phyloP scores from a whole-genome alignment of 1,284 basidiomycete species.

The Somion occarium region DNA sequence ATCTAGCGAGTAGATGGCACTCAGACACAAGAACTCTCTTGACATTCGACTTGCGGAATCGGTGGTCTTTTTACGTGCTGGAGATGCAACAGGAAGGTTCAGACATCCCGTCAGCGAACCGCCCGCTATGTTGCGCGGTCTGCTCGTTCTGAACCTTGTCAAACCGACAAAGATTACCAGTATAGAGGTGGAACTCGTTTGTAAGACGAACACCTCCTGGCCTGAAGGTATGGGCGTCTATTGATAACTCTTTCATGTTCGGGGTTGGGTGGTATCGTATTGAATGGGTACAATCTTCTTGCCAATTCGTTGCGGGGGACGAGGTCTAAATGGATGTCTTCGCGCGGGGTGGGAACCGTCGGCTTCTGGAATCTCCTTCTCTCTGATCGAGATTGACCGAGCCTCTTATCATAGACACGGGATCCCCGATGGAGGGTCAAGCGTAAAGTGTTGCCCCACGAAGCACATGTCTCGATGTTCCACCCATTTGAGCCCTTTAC shows the following conservation, averaged over 20 bases:
- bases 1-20: neutral
- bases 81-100: slow-evolving; percentile 43
- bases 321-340: no score
- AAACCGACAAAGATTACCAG: slow-evolving; percentile 87
- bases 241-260: neutral
- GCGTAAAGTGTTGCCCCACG: no score
- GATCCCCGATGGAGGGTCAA: no score
- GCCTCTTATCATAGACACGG: no score
- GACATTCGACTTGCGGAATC: slow-evolving; percentile 77
- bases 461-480: no score
- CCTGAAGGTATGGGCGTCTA: slow-evolving; percentile 68
- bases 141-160: slow-evolving; percentile 74
- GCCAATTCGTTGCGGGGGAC: neutral
- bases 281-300: neutral
- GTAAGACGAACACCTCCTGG: slow-evolving; percentile 65
- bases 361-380: no score
- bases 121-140: slow-evolving; percentile 83
- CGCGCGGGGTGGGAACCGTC: no score
- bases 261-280: neutral
- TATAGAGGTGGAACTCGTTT: slow-evolving; percentile 78
- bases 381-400: no score
- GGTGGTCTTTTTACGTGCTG: slow-evolving; percentile 72
- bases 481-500: no score
- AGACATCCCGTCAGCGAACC: slow-evolving; percentile 44
- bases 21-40: slow-evolving; percentile 34